Conservation (phyloP, 495 filamentous ascomycete species). For the Xylaria castorea region DNA sequence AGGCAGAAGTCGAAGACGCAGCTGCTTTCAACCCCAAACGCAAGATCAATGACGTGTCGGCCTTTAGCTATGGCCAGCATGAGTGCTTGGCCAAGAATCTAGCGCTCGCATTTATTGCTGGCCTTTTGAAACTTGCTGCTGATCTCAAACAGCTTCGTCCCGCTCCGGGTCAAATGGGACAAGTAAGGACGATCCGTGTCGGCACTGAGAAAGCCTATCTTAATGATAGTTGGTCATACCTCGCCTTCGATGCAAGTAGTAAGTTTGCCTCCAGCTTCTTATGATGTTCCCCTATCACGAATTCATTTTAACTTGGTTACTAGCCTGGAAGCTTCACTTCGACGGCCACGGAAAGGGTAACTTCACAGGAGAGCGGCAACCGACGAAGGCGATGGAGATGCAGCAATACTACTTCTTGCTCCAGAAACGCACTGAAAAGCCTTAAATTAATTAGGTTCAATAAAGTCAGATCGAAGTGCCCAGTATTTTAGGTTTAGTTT, state of each 20-base stretch:
- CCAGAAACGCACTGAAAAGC: slow-evolving; percentile 30
- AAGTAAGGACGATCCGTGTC: slow-evolving; percentile 44
- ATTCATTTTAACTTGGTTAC: slow-evolving; percentile 22
- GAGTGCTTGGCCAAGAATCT: slow-evolving; percentile 41
- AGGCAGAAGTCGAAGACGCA: slow-evolving; percentile 31
- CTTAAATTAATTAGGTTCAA: slow-evolving; percentile 10
- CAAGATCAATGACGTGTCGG: slow-evolving; percentile 24
- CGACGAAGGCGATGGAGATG: slow-evolving; percentile 30
- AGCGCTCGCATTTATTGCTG: slow-evolving; percentile 35
- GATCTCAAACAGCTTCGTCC: slow-evolving; percentile 46
- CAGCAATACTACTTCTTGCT: slow-evolving; percentile 36
- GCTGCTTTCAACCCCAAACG: slow-evolving; percentile 36
- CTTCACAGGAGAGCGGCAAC: slow-evolving; percentile 30
- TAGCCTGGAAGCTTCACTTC: slow-evolving; percentile 39
- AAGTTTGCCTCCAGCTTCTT: slow-evolving; percentile 27
- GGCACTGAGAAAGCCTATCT: slow-evolving; percentile 43
- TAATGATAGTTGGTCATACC: slow-evolving; percentile 50
- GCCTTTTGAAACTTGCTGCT: slow-evolving; percentile 43
- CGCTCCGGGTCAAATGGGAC: slow-evolving; percentile 47
- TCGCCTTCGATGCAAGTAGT: slow-evolving; percentile 46
- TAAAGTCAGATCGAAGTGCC: background rate
- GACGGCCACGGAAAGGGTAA: slow-evolving; percentile 31
- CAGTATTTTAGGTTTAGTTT: background rate
- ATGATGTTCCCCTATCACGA: background rate
- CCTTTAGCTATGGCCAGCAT: slow-evolving; percentile 44